Evolutionary conservation across 176 grass and related monocot species (phyloP), one percentile per base, ranked within the genome.

Genomic region (Guadua angustifolia): DNA sequence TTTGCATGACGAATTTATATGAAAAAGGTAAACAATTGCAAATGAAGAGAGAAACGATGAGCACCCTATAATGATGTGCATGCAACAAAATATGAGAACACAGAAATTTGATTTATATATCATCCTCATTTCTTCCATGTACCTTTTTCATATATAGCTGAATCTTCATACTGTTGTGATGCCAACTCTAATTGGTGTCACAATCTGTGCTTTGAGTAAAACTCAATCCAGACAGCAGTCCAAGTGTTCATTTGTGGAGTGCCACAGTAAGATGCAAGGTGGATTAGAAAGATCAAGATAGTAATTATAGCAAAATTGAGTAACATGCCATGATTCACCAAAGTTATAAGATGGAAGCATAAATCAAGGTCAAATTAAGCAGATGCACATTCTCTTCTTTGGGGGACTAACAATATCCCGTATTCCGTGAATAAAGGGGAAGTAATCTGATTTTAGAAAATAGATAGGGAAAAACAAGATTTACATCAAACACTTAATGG

Each of bases 171-270:
- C 35, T 88, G 69, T 21, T 77, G 47, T 3, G 82, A 79, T 38
- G 70, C 74, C 45, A 94, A 85, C 46, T 92, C 82, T 59, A 94
- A 69, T 55, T 97, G 92, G 84, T 90, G 92, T 9, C 88, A 92
- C 69, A 97, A 71, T 86, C 94, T 88, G 86, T 94, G 89, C 76
- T 97, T 87, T 0, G 83, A 88, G 71, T 86, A 97, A 77, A 97
- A 97, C 56, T 97, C 79, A 82, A 94, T 86, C 91, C 94, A 97
- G 71, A 92, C 87, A 63, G 75, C 86, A 69, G 87, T 92, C 91
- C 94, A 94, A 76, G 87, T 92, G 72, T 97, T 97, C 62, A 90
- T 92, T 84, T 97, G 94, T 0, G 89, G 92, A 79, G 94, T 97
- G 80, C 89, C 94, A 77, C 67, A 89, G 22, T 45, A 83, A 32